A percentile compares a stretch with the other conserved stretches of the same genome.
These are phyloP conservation scores for Tephrocybe rancida DNA, from an alignment of 768 basidiomycete species.

Conservation along the genomic window DNA sequence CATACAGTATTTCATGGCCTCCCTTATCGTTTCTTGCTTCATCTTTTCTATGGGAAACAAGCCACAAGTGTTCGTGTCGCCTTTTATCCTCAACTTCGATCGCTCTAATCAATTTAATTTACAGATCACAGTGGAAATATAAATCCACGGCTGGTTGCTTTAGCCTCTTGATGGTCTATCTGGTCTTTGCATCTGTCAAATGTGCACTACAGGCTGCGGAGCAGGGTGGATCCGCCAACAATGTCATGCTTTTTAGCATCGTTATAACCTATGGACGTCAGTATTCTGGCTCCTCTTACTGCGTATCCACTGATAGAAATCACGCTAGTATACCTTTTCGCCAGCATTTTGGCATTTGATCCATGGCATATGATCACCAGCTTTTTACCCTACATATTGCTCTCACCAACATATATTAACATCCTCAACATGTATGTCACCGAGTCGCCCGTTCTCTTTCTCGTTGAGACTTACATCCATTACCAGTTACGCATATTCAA, in stretches of 20 bases:
- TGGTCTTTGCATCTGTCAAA: constrained; percentile 80
- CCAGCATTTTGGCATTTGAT: constrained; percentile 85
- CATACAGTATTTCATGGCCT: constrained; percentile 81
- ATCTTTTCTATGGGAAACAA: constrained; percentile 96
- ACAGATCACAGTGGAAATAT: constrained; percentile 85
- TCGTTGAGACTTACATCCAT: neutral
- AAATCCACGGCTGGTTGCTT: constrained; percentile 74
- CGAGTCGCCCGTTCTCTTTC: constrained; percentile 11
- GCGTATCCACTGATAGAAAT: neutral
- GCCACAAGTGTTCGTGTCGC: constrained; percentile 66
- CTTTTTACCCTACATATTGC: constrained; percentile 84
- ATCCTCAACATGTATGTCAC: constrained; percentile 70
- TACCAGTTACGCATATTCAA: constrained; percentile 79
- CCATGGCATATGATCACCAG: constrained; percentile 97
- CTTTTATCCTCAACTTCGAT: neutral
- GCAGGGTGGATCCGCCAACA: constrained; percentile 68
- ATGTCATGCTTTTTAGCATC: constrained; percentile 83
- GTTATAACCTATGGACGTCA: constrained; percentile 82
- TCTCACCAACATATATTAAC: constrained; percentile 82
- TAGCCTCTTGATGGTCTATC: constrained; percentile 79
- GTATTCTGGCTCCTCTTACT: constrained; percentile 17
- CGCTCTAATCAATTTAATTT: neutral
- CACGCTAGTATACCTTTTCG: constrained; percentile 67
- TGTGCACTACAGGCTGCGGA: constrained; percentile 74
- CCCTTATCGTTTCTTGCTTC: constrained; percentile 87